These are phyloP conservation scores for Globisporangium canariense DNA, from an alignment of 352 stramenopile genomes.

Conservation along the genomic window DNA sequence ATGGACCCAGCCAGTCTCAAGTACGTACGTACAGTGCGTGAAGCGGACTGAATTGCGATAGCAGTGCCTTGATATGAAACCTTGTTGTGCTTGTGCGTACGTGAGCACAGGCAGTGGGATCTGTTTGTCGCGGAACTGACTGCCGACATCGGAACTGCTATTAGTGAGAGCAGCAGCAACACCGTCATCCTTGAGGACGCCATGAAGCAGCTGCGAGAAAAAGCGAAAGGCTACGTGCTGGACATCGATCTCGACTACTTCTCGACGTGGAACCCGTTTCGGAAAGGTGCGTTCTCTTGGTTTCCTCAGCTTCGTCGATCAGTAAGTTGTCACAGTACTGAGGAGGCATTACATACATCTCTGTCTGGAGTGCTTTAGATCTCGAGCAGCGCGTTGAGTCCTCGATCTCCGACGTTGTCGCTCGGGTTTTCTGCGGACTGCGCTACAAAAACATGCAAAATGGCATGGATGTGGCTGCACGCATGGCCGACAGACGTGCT, in stretches of 20 bases:
- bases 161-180: no score
- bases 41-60: neutral
- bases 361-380: conserved; percentile 17
- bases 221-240: conserved; percentile 52
- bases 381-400: conserved; percentile 34
- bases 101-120: conserved; percentile 30
- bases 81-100: neutral
- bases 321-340: no score
- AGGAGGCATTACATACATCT: neutral
- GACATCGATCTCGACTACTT: conserved; percentile 91
- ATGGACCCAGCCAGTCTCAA: conserved; percentile 31
- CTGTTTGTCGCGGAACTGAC: conserved; percentile 33
- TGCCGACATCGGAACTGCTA: neutral
- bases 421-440: conserved; percentile 35
- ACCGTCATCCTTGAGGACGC: conserved; percentile 16
- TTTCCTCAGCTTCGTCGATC: neutral
- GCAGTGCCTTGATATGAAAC: neutral
- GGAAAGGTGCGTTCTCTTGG: conserved; percentile 33
- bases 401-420: conserved; percentile 23
- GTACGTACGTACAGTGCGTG: conserved; percentile 13
- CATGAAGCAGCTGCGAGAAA: conserved; percentile 17
- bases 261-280: conserved; percentile 85
- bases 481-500: conserved; percentile 22
- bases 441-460: conserved; percentile 33
- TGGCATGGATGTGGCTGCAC: conserved; percentile 21